These are phyloP conservation scores for Termitomyces sp. DNA, from an alignment of 768 basidiomycete genomes.

Conservation along the genomic window DNA sequence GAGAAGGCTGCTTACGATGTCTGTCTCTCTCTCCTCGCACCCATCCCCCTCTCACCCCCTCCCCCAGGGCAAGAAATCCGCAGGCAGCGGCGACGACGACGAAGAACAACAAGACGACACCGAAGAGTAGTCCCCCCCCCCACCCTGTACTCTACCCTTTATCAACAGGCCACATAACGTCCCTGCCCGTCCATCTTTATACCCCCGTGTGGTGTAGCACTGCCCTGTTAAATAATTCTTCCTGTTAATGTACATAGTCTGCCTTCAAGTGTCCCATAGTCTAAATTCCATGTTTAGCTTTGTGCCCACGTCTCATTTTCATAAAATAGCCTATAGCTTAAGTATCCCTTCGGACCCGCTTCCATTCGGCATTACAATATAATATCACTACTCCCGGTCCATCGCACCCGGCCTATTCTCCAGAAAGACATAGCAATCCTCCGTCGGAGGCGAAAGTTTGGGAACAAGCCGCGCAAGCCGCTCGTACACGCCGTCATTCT, in stretches of 20 bases:
- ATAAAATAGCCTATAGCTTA: too few species aligned
- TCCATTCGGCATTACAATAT: too few species aligned
- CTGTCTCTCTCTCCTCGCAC: slow-evolving; percentile 5
- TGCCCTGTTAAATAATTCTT: background rate
- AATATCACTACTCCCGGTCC: background rate
- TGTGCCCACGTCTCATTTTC: background rate
- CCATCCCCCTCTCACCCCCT: background rate
- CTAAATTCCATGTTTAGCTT: background rate
- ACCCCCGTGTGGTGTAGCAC: slow-evolving; percentile 9
- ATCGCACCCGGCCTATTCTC: slow-evolving; percentile 43
- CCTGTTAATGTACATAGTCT: slow-evolving; percentile 1
- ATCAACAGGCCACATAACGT: slow-evolving; percentile 6
- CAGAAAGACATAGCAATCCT: slow-evolving; percentile 72
- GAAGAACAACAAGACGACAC: slow-evolving; percentile 24
- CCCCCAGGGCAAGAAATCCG: slow-evolving; percentile 20
- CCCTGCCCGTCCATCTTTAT: slow-evolving; percentile 3
- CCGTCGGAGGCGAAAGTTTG: slow-evolving; percentile 59
- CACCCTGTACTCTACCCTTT: slow-evolving; percentile 6
- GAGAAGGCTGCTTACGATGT: slow-evolving; percentile 61
- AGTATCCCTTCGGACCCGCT: too few species aligned
- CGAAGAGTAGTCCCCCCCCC: slow-evolving; percentile 18
- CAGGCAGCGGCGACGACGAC: slow-evolving; percentile 24
- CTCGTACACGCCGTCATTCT: slow-evolving; percentile 70
- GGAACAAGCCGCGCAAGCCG: slow-evolving; percentile 49
- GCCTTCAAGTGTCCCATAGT: background rate